Percentiles rank a stretch among this genome's conserved stretches.
phyloP scores from a whole-genome alignment of 2,329 filamentous ascomycete species.

The Penicillium hesseltinei region DNA sequence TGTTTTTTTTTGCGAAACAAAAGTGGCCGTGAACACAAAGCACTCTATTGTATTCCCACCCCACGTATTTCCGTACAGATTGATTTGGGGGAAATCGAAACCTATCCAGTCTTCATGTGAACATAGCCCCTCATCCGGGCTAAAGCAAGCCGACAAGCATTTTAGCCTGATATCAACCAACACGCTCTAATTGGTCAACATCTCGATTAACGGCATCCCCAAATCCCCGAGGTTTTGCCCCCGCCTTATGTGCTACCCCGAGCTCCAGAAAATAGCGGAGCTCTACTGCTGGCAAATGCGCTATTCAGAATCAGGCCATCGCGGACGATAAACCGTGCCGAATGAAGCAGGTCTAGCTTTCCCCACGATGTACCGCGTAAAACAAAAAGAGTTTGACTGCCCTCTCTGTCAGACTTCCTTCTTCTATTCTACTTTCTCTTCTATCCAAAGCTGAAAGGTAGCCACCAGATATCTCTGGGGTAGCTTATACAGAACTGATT shows the following conservation, averaged over 20 bases:
- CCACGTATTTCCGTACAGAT: background rate
- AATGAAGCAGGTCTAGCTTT: constrained; percentile 7
- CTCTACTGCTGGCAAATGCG: background rate
- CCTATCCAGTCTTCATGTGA: background rate
- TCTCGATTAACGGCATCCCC: background rate
- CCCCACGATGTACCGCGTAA: background rate
- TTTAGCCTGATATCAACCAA: constrained; percentile 19
- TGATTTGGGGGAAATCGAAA: background rate
- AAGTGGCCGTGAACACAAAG: background rate
- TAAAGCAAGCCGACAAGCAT: background rate
- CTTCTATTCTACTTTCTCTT: background rate
- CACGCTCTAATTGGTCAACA: constrained; percentile 10
- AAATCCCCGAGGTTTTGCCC: background rate
- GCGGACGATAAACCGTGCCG: constrained; percentile 16
- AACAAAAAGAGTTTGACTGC: background rate
- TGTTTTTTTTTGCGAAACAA: background rate
- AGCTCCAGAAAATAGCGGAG: constrained; percentile 5
- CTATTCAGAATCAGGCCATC: constrained; percentile 9
- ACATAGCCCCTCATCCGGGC: background rate
- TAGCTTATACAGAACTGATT: background rate
- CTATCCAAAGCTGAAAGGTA: background rate
- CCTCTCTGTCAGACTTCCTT: background rate
- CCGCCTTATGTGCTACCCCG: constrained; percentile 4
- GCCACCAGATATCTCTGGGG: background rate
- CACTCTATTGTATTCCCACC: background rate